Evolutionary conservation across 176 grass and related monocot genomes (phyloP), one percentile per base, ranked within the genome.

Genomic region (Otatea glauca): DNA sequence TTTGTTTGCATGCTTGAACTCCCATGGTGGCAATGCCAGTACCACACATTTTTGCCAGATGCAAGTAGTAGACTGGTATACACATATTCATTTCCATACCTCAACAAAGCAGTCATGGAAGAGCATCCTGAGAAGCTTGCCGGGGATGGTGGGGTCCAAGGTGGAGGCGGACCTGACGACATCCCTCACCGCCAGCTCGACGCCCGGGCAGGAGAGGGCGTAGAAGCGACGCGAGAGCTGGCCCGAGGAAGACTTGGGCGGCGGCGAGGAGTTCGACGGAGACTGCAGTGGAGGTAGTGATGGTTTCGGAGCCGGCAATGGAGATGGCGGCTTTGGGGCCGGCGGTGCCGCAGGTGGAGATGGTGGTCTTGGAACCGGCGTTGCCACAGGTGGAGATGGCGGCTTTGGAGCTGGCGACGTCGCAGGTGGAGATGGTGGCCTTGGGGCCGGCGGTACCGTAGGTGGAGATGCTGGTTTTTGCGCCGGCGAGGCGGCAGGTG

Each of bases 101-200:
- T 98, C 89, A 17, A 98, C 93, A 24, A 98, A 88, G 87, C 96
- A 98, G 77, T 98, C 96, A 67, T 98, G 96, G 84, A 98, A 98
- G 39, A 98, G 61, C 47, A 98, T 86, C 82, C 96, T 86, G 44
- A 98, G 92, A 15, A 98, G 93, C 83, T 98, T 98, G 72, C 91
- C 91, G 3, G 93, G 89, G 58, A 98, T 59, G 20, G 89, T 92
- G 35, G 55, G 50, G 38, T 98, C 96, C 43, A 86, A 68, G 32
- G 51, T 71, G 47, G 91, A 92, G 2, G 89, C 85, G 9, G 92
- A 93, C 53, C 74, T 45, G 32, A 98, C 91, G 1, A 94, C 89
- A 37, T 93, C 88, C 78, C 81, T 90, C 17, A 95, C 96, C 32
- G 91, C 78, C 71, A 92, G 75, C 82, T 95, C 89, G 23, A 87